Evolutionary conservation across 345 rosid genomes (phyloP), one percentile per base, ranked within the genome.

Genomic region (Gossypium stocksii): DNA sequence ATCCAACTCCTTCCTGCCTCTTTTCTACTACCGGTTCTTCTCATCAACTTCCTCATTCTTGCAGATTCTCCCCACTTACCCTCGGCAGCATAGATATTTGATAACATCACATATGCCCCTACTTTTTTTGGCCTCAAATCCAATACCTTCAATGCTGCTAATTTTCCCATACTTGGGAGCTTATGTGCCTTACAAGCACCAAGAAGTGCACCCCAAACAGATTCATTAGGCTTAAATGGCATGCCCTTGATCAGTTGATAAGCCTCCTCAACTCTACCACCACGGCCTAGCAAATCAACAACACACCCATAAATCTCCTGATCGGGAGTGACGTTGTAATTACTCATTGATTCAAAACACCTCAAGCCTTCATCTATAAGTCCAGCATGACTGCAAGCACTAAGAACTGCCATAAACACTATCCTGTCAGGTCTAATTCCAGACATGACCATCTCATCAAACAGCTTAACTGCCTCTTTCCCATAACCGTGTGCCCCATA

Each of bases 1-100:
- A 90, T 90, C 98, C 99, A 91, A 78, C 97, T 95, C 82, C 85
- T 87, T 65, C 97, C 98, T 2, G 85, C 83, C 82, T 91, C 98
- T 81, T 94, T 94, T 76, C 84, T 89, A 76, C 76, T 84, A 69
- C 86, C 89, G 72, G 81, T 84, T 71, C 78, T 79, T 76, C 85
- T 84, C 84, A 93, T 84, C 79, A 82, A 64, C 86, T 84, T 89
- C 86, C 97, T 86, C 74, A 83, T 80, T 63, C 83, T 84, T 1
- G 94, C 96, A 51, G 74, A 86, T 74, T 93, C 93, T 13, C 73
- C 86, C 97, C 94, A 93, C 34, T 83, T 85, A 14, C 97, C 89
- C 79, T 95, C 97, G 17, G 89, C 88, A 20, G 97, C 98, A 65
- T 86, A 89, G 56, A 93, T 85, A 22, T 90, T 88, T 11, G 98